These are phyloP conservation scores for Colletotrichum filicis DNA, from an alignment of 2,329 filamentous ascomycete species.

Conservation along the genomic window DNA sequence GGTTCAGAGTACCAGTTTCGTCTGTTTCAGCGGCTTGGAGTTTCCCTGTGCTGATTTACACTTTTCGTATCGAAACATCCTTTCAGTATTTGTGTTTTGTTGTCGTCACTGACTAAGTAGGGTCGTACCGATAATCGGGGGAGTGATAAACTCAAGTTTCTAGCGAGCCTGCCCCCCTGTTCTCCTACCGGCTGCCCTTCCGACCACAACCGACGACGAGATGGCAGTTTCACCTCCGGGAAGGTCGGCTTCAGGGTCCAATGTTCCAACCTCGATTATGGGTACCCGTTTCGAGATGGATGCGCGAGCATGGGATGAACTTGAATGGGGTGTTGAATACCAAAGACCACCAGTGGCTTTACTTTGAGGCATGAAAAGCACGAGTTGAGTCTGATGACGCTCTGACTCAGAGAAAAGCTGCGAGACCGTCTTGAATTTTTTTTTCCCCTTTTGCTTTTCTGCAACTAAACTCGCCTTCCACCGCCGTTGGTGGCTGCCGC, in stretches of 20 bases:
- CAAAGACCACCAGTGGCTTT: not conserved
- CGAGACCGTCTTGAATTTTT: not conserved
- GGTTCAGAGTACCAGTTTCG: conserved; percentile 3
- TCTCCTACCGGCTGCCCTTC: not conserved
- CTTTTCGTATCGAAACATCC: conserved; percentile 8
- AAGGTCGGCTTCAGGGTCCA: not conserved
- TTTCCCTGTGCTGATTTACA: conserved; percentile 20
- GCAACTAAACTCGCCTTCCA: not conserved
- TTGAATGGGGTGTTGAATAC: not conserved
- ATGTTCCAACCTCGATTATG: not conserved
- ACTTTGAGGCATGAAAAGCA: not conserved
- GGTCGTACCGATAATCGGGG: not conserved
- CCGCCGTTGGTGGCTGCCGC: not conserved
- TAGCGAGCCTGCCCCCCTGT: not conserved
- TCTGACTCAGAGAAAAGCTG: conserved; percentile 1
- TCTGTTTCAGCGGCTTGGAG: conserved; percentile 15
- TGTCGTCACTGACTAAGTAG: not conserved
- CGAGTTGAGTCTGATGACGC: conserved; percentile 4
- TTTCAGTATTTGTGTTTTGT: not conserved
- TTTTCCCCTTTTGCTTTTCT: not conserved
- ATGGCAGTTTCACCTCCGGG: conserved; percentile 1
- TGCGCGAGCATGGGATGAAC: conserved; percentile 13
- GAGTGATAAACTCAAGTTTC: not conserved
- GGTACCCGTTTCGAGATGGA: not conserved
- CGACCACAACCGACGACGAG: conserved; percentile 3